phyloP scores from a whole-genome alignment of 257 asterid genomes.

The Solanum raphanifolium region DNA sequence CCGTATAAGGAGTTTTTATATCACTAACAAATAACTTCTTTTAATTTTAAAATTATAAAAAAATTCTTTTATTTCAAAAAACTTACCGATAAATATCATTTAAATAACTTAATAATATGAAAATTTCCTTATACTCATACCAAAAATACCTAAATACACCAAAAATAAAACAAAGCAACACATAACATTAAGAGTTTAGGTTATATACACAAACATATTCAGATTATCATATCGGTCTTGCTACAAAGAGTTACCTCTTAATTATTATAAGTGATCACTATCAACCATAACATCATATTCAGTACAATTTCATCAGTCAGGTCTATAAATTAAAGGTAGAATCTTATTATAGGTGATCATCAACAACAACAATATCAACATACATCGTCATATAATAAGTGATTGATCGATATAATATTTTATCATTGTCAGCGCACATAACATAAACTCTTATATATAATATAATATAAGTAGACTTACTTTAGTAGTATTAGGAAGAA shows the following conservation, averaged over 20 bases:
- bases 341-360: neutral
- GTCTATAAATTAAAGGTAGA: neutral
- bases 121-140: neutral
- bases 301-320: neutral
- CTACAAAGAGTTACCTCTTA: neutral
- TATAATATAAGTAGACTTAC: conserved; percentile 24
- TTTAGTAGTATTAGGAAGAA: conserved; percentile 86
- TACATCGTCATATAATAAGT: no score
- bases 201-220: neutral
- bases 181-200: neutral
- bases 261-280: no score
- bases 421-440: neutral
- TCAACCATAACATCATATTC: no score
- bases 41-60: neutral
- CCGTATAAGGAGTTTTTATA: no score
- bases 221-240: neutral
- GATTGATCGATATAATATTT: no score
- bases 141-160: neutral
- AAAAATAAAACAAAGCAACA: neutral
- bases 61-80: neutral
- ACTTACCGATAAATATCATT: neutral
- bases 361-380: no score
- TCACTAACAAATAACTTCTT: no score
- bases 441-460: neutral
- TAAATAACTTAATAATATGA: neutral